Conservation (phyloP, 108 stramenopile genomes). For the Thalassiosira profunda region DNA sequence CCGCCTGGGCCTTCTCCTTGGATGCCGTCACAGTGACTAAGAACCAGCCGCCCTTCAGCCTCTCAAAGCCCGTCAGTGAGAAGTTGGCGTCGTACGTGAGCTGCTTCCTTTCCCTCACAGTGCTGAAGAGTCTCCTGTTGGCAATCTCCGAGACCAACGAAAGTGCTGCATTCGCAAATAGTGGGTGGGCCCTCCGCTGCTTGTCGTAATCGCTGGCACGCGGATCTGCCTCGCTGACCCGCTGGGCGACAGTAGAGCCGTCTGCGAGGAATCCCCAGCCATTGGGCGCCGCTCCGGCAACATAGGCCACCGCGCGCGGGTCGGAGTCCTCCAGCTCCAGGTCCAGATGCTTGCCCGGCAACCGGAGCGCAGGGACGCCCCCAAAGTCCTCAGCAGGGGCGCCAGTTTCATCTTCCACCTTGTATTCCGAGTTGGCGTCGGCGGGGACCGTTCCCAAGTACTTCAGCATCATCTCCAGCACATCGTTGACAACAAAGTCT, state of each 20-base stretch:
- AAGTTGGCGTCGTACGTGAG: conserved; percentile 99
- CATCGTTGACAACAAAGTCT: conserved; percentile 94
- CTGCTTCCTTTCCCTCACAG: conserved; percentile 95
- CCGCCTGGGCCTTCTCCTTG: conserved; percentile 94
- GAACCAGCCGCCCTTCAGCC: conserved; percentile 96
- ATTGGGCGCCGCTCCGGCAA: conserved; percentile 95
- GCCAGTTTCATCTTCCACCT: conserved; percentile 38
- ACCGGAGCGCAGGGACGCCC: conserved; percentile 63
- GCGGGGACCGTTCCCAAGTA: conserved; percentile 96
- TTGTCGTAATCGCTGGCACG: conserved; percentile 82
- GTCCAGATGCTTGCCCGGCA: conserved; percentile 82
- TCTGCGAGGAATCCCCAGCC: conserved; percentile 91
- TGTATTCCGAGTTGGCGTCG: conserved; percentile 75
- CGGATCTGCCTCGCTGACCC: conserved; percentile 66
- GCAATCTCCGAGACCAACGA: conserved; percentile 87
- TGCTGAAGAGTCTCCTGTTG: conserved; percentile 95
- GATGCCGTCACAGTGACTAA: conserved; percentile 96
- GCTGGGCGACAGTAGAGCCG: conserved; percentile 78
- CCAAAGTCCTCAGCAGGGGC: too few species aligned
- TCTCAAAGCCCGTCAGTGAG: conserved; percentile 91
- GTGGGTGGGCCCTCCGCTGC: conserved; percentile 84
- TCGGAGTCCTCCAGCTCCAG: conserved; percentile 95
- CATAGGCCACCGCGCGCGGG: conserved; percentile 96
- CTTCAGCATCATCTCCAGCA: conserved; percentile 90
- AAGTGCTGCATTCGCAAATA: conserved; percentile 91